Percentiles rank a stretch among this genome's conserved stretches.
phyloP scores from a whole-genome alignment of 2,329 filamentous ascomycete species.

The Colletotrichum caudatum region DNA sequence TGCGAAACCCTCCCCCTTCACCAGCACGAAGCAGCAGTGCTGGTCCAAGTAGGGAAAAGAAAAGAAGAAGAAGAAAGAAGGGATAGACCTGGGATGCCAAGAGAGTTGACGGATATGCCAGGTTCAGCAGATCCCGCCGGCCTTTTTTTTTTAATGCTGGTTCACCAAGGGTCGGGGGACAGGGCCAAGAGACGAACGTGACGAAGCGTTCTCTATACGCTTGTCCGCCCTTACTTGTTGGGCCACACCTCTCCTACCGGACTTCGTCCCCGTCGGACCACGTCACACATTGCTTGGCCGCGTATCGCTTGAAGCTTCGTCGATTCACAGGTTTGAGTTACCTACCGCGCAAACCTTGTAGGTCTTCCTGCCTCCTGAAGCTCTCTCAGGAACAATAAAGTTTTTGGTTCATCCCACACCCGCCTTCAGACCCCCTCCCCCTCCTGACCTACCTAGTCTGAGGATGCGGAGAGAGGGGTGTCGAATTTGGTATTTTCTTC shows the following conservation, averaged over 20 bases:
- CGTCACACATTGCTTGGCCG: neutral
- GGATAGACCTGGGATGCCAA: slow-evolving; percentile 26
- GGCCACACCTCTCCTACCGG: neutral
- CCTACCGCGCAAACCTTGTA: slow-evolving; percentile 4
- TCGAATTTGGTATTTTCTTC: neutral
- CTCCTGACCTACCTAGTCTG: too few relatives aligned
- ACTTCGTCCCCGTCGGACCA: neutral
- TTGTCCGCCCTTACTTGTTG: neutral
- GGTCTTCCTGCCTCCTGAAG: neutral
- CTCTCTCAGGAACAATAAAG: neutral
- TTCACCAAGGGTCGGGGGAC: slow-evolving; percentile 29
- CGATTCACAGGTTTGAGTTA: neutral
- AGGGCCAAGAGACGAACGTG: slow-evolving; percentile 14
- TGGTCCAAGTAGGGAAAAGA: too few relatives aligned
- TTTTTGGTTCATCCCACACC: slow-evolving; percentile 39
- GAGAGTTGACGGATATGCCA: neutral
- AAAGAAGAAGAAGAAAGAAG: neutral
- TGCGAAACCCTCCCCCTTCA: neutral
- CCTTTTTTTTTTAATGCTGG: neutral
- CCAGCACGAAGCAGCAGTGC: neutral
- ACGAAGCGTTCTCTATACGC: slow-evolving; percentile 25
- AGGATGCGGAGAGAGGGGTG: too few relatives aligned
- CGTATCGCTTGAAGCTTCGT: neutral
- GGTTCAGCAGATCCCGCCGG: neutral
- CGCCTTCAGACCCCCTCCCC: neutral